phyloP scores from a whole-genome alignment of 148 eudicot genomes.

The Fallopia convolvulus region DNA sequence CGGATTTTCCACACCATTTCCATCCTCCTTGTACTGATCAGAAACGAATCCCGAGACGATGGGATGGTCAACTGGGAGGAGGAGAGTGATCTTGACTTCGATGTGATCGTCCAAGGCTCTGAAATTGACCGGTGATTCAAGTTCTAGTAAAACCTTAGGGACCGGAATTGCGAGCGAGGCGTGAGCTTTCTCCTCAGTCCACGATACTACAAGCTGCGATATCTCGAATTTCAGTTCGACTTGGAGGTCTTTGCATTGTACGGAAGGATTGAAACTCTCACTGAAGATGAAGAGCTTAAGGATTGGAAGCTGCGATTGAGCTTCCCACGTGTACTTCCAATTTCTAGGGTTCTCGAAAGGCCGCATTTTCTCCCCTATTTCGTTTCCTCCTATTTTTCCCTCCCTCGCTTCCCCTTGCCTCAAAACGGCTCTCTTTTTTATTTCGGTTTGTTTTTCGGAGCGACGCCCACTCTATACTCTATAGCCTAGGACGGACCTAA shows the following conservation, averaged over 20 bases:
- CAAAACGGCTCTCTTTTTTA: not conserved
- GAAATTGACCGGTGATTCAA: slow-evolving; percentile 44
- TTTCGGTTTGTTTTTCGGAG: not conserved
- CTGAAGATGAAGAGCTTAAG: slow-evolving; percentile 68
- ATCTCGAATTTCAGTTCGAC: slow-evolving; percentile 32
- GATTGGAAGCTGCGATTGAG: slow-evolving; percentile 73
- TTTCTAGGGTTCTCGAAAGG: slow-evolving; percentile 47
- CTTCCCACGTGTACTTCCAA: slow-evolving; percentile 90
- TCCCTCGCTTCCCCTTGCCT: not conserved
- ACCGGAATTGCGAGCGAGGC: slow-evolving; percentile 45
- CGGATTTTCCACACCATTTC: not conserved
- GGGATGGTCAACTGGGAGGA: slow-evolving; percentile 84
- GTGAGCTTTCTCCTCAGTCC: slow-evolving; percentile 23
- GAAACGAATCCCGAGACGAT: slow-evolving; percentile 46
- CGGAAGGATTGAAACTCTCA: slow-evolving; percentile 29
- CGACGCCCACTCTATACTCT: no score
- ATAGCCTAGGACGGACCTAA: no score
- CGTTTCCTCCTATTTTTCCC: not conserved
- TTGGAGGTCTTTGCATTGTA: slow-evolving; percentile 36
- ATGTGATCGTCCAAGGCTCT: slow-evolving; percentile 51
- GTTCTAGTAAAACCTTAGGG: slow-evolving; percentile 73
- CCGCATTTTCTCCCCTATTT: slow-evolving; percentile 18
- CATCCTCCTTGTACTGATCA: slow-evolving; percentile 26
- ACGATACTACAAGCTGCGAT: slow-evolving; percentile 33
- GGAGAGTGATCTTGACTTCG: slow-evolving; percentile 54